Percentiles rank a stretch among this genome's conserved stretches.
phyloP scores from a whole-genome alignment of 805 yeast genomes.

The Pichia phayaonensis region DNA sequence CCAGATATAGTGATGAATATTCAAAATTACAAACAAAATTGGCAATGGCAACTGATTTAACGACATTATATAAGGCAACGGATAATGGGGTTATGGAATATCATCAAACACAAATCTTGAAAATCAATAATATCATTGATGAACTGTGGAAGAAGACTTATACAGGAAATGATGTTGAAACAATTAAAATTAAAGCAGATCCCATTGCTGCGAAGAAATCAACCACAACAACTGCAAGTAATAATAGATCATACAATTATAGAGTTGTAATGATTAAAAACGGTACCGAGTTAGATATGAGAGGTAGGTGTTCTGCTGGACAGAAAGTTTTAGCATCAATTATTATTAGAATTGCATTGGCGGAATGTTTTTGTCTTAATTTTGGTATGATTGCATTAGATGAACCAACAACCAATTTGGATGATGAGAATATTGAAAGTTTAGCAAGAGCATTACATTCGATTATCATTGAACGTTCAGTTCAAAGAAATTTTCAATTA shows the following conservation, averaged over 20 bases:
- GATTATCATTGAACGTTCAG: constrained; percentile 66
- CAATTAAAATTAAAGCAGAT: constrained; percentile 80
- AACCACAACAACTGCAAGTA: constrained; percentile 14
- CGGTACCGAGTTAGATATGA: constrained; percentile 90
- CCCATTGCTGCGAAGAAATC: constrained; percentile 41
- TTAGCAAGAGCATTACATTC: constrained; percentile 72
- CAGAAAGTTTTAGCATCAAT: constrained; percentile 92
- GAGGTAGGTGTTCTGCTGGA: constrained; percentile 98
- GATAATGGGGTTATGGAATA: constrained; percentile 91
- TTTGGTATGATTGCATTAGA: constrained; percentile 96
- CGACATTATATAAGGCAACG: constrained; percentile 72
- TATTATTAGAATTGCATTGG: constrained; percentile 81
- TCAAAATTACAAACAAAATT: constrained; percentile 68
- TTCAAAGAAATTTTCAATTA: constrained; percentile 84
- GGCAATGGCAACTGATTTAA: constrained; percentile 73
- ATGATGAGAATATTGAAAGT: constrained; percentile 80
- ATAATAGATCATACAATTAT: constrained; percentile 73
- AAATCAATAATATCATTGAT: constrained; percentile 78
- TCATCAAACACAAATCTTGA: constrained; percentile 87
- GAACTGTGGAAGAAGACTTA: constrained; percentile 93
- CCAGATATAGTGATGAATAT: constrained; percentile 59
- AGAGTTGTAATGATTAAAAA: constrained; percentile 93
- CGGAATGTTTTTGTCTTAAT: constrained; percentile 91
- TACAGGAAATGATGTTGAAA: constrained; percentile 91
- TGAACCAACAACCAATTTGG: constrained; percentile 96